Evolutionary conservation across 139 green algal genomes (phyloP), one percentile per base, ranked within the genome.

Genomic region (Chlamydomonas sphaeroides): DNA sequence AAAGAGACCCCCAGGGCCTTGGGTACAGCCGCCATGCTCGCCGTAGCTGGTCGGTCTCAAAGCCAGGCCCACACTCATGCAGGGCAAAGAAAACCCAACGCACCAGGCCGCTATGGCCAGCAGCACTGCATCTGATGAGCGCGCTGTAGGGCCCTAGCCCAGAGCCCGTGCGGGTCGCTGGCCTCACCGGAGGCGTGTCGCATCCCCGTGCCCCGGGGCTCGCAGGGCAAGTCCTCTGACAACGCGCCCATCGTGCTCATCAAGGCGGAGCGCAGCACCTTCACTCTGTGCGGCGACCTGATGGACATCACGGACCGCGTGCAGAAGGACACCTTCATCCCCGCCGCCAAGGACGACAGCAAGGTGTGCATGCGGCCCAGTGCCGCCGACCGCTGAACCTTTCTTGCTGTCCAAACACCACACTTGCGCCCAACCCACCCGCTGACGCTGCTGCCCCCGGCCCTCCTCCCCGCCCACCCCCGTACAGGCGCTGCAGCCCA

Each of bases 331-430:
- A n/a, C n/a, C n/a, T 88, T 84, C 56, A 90, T 96, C 65, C 91
- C 92, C 0, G 67, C 69, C 7, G 84, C 89, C 65, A 91, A 92
- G 68, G 92, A 96, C 45, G 92, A 96, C 79, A 94, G 89, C 59
- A 82, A 87, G 81, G 77, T 81, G 73, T 70, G 28, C 10, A n/a
- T n/a, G n/a, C n/a, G n/a, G n/a, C n/a, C n/a, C n/a, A n/a, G n/a
- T n/a, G n/a, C n/a, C n/a, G n/a, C n/a, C n/a, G n/a, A n/a, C n/a
- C n/a, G n/a, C n/a, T n/a, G n/a, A n/a, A n/a, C n/a, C n/a, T n/a
- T n/a, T n/a, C n/a, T n/a, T n/a, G n/a, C n/a, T n/a, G n/a, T n/a
- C n/a, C n/a, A n/a, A n/a, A n/a, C n/a, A n/a, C n/a, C n/a, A n/a
- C n/a, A n/a, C n/a, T n/a, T n/a, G n/a, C n/a, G n/a, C n/a, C n/a